Conservation (phyloP, 139 green algal genomes). For the Tetratostichococcus sp. region DNA sequence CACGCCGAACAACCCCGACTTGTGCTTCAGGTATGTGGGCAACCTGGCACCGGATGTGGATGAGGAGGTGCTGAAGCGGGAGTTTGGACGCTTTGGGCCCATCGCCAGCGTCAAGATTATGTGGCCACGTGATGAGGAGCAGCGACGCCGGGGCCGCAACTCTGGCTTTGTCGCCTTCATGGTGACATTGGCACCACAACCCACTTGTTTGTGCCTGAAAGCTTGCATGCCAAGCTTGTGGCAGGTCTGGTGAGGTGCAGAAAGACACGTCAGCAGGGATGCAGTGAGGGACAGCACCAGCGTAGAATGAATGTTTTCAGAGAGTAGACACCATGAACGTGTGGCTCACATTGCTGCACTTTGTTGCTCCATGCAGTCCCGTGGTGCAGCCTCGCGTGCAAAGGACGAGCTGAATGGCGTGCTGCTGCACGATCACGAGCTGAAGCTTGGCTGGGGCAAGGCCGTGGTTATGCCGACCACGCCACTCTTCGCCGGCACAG, state of each 20-base stretch:
- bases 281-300: too few species aligned
- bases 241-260: too few species aligned
- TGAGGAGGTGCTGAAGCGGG: constrained; percentile 71
- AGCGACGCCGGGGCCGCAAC: constrained; percentile 78
- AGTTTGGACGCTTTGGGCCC: constrained; percentile 88
- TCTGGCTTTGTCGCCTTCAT: constrained; percentile 97
- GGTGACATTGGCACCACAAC: constrained; percentile 32
- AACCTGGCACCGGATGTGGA: constrained; percentile 85
- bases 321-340: too few species aligned
- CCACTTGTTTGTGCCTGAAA: too few species aligned
- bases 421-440: constrained; percentile 68
- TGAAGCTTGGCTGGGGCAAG: constrained; percentile 94
- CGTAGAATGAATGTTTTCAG: too few species aligned
- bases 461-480: constrained; percentile 66
- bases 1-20: not conserved
- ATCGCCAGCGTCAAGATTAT: constrained; percentile 96
- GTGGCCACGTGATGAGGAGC: constrained; percentile 94
- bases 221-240: too few species aligned
- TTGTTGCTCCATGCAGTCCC: constrained; percentile 36
- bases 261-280: too few species aligned
- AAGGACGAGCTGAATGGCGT: constrained; percentile 77
- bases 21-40: constrained; percentile 53
- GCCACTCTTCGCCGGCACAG: constrained; percentile 60
- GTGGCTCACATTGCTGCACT: too few species aligned
- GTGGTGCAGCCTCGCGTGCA: constrained; percentile 64